Percentiles rank a stretch among this genome's conserved stretches.
Evolutionary conservation across 2,329 filamentous ascomycete genomes (phyloP).

Genomic region (Xylariaceae sp.): DNA sequence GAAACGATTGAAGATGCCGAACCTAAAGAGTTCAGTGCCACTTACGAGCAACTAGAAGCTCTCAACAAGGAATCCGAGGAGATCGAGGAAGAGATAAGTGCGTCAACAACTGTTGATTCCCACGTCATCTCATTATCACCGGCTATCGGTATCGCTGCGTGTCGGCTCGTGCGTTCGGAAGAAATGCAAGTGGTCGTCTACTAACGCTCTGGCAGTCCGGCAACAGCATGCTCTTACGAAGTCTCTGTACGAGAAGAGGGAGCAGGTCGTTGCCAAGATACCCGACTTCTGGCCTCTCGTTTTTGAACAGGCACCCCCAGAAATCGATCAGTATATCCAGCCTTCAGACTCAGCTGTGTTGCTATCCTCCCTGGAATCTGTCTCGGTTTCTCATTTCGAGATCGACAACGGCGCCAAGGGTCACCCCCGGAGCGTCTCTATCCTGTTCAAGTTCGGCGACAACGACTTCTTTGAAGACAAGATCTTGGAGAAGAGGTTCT

Average conservation of each 20-base stretch:
- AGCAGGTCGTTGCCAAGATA: constrained; percentile 66
- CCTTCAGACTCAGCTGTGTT: constrained; percentile 74
- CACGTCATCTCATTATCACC: not conserved
- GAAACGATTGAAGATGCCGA: constrained; percentile 9
- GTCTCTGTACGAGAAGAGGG: constrained; percentile 73
- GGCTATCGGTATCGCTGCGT: not conserved
- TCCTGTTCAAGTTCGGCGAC: constrained; percentile 73
- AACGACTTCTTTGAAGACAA: constrained; percentile 81
- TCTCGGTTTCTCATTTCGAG: constrained; percentile 80
- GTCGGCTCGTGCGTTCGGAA: too few species aligned
- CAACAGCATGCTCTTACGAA: constrained; percentile 65
- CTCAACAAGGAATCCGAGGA: constrained; percentile 83
- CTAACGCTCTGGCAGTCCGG: constrained; percentile 52
- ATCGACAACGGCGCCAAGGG: constrained; percentile 59
- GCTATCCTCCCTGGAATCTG: constrained; percentile 59
- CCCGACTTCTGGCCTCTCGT: constrained; percentile 94
- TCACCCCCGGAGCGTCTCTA: constrained; percentile 74
- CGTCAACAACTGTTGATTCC: constrained; percentile 32
- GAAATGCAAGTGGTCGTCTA: too few species aligned
- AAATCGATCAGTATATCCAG: constrained; percentile 85
- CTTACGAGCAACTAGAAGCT: constrained; percentile 72
- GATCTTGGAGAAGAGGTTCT: constrained; percentile 87
- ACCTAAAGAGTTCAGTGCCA: constrained; percentile 33
- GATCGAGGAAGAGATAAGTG: constrained; percentile 78
- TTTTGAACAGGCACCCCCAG: constrained; percentile 77